Evolutionary conservation across 352 stramenopile genomes (phyloP).

Genomic region (Globisporangium spinosum): DNA sequence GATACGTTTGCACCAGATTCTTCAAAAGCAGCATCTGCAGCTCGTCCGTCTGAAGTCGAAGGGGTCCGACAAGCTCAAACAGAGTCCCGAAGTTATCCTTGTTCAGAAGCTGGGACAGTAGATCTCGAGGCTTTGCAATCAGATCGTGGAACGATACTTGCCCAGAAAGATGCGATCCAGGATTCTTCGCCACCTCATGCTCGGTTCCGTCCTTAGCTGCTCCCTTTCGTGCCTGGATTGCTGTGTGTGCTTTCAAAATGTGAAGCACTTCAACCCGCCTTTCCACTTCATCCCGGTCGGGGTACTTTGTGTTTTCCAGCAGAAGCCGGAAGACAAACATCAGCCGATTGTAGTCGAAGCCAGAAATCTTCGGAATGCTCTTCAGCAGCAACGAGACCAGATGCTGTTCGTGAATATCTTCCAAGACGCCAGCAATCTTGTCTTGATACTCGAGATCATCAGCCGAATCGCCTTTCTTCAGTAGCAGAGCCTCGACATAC

Average conservation of each 20-base stretch:
- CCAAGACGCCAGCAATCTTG: constrained; percentile 69
- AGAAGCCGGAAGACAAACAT: constrained; percentile 72
- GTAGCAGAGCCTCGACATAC: constrained; percentile 64
- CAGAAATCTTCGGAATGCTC: constrained; percentile 44
- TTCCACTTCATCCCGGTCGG: constrained; percentile 55
- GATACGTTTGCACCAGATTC: constrained; percentile 41
- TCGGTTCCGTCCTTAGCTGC: not conserved
- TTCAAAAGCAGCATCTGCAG: constrained; percentile 74
- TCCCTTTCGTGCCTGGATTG: constrained; percentile 6
- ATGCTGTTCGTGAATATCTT: constrained; percentile 75
- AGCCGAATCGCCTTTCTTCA: constrained; percentile 22
- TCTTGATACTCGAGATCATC: constrained; percentile 58
- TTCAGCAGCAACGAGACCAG: constrained; percentile 55
- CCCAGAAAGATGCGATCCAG: not conserved
- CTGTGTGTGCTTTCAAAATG: constrained; percentile 34
- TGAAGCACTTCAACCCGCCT: constrained; percentile 56
- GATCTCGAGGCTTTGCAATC: constrained; percentile 52
- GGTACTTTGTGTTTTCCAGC: constrained; percentile 55
- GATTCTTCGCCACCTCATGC: not conserved
- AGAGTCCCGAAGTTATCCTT: constrained; percentile 50
- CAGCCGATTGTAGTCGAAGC: constrained; percentile 63
- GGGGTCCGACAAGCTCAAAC: constrained; percentile 40
- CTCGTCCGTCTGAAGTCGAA: constrained; percentile 65
- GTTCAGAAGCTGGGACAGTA: constrained; percentile 42
- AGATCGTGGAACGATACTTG: constrained; percentile 65